Conservation (phyloP, 176 grass and related monocot species). For the Triticum urartu region DNA sequence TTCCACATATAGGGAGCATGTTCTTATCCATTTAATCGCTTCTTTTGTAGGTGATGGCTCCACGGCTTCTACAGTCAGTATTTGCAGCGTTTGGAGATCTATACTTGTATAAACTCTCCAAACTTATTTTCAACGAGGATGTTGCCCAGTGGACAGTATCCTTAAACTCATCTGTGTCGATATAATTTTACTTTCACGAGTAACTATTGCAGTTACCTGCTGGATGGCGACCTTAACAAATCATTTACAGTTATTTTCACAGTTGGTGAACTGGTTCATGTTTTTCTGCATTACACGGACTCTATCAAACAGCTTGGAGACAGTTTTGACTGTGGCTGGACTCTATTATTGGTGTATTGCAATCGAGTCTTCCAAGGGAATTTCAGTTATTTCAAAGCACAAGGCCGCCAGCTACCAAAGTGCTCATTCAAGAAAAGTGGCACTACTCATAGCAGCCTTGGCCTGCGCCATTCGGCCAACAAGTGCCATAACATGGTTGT, state of each 20-base stretch:
- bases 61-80: slow-evolving; percentile 73
- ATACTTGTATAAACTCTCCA: slow-evolving; percentile 85
- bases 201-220: neutral
- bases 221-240: slow-evolving; percentile 49
- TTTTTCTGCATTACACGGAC: slow-evolving; percentile 88
- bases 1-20: neutral
- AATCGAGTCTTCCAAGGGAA: slow-evolving; percentile 43
- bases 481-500: slow-evolving; percentile 92
- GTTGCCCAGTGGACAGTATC: slow-evolving; percentile 89
- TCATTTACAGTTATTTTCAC: slow-evolving; percentile 64
- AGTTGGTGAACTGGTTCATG: slow-evolving; percentile 91
- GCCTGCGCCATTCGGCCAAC: slow-evolving; percentile 89
- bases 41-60: slow-evolving; percentile 54
- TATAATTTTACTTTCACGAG: neutral
- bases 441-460: slow-evolving; percentile 67
- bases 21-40: neutral
- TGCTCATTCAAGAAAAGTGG: slow-evolving; percentile 65
- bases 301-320: slow-evolving; percentile 91
- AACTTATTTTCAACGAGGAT: slow-evolving; percentile 62
- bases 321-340: slow-evolving; percentile 71
- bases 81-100: slow-evolving; percentile 84
- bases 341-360: slow-evolving; percentile 80
- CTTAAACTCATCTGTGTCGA: slow-evolving; percentile 19
- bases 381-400: slow-evolving; percentile 31
- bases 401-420: neutral